Evolutionary conservation across 2,329 filamentous ascomycete species (phyloP), one percentile per base, ranked within the genome.

Genomic region (Alternaria ethzedia): DNA sequence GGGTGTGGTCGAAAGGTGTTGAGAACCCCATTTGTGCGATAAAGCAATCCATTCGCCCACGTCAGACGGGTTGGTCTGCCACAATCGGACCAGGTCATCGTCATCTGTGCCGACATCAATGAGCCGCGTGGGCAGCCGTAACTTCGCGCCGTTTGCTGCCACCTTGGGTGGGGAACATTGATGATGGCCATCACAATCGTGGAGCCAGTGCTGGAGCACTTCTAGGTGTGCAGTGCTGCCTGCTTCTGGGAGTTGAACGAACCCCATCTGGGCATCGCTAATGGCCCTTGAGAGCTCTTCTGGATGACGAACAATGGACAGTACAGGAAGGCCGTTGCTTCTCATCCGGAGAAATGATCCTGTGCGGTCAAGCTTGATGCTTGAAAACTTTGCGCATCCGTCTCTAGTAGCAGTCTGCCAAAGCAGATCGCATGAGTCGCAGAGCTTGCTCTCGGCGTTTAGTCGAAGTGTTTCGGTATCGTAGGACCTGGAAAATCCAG

Each of bases 1-100:
- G 3, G 10, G 41, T 3, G 51, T 66, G 20, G 57, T 69, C 3
- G 65, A 65, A 12, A 64, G 58, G 15, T 63, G 30, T 7, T 32
- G 26, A 3, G 32, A 50, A 2, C 69, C 69, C 69, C 69, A 71
- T 47, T 23, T 46, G 55, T 71, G 64, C 10, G 69, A 71, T 5
- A 71, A 23, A 2, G 69, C 69, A 11, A 70, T 25, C 66, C 67
- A 71, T 20, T 69, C 58, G 6, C 30, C 59, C 23, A 4, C 15
- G 3, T 58, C 47, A 6, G n/a, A 6, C 7, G 26, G 3, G 3
- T n/a, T 8, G 12, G 55, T 66, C 45, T 60, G 56, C 44, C 45
- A 44, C 13, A 69, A 44, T 8, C 50, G 32, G 2, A 66, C 10
- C 1, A 11, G 47, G 2, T 43, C 20, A 3, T 55, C 45, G 2